Evolutionary conservation across 2,329 filamentous ascomycete genomes (phyloP), one percentile per base, ranked within the genome.

Genomic region (Coccinonectria pachysandricola): DNA sequence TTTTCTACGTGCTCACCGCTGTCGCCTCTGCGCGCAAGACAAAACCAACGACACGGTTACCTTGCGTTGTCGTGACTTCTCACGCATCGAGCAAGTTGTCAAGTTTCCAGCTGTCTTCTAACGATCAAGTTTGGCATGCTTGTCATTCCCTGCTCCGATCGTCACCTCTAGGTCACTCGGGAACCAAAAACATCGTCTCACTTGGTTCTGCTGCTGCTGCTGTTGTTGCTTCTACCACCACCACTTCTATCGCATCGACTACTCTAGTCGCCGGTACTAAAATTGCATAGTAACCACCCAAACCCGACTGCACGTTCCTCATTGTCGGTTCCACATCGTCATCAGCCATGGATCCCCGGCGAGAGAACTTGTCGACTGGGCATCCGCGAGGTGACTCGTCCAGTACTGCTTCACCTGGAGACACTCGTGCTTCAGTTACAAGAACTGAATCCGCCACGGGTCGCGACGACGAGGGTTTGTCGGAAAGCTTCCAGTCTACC

Each of bases 401-500:
- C 23, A 40, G 46, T 37, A 40, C 53, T 33, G 39, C 62, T 31
- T 66, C 69, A 27, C 64, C 70, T 10, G 65, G 63, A 24, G 66
- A 72, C 35, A 62, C 59, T 35, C 60, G 66, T 25, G 40, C 42
- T 31, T 57, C 59, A 27, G 52, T 56, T 16, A 39, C 52, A 20
- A 50, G 49, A 36, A 45, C 54, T 34, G 54, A 58, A 24, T 41
- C 54, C 23, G 36, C 52, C 23, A 36, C 53, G 22, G 42, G 43
- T 28, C 54, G 49, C 30, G 42, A 48, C 12, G 62, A 64, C 19
- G 64, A 69, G 24, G 56, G 52, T 13, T 46, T 64, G 24, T 58
- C 65, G 4, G 70, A 73, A 40, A 71, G 62, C 49, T 65, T 64
- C 42, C 69, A 73, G 45, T 71, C 71, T 12, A 65, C 65, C 12